Base-by-base conservation (phyloP, 495 filamentous ascomycete species). In the Jackrogersella minutella region DNA sequence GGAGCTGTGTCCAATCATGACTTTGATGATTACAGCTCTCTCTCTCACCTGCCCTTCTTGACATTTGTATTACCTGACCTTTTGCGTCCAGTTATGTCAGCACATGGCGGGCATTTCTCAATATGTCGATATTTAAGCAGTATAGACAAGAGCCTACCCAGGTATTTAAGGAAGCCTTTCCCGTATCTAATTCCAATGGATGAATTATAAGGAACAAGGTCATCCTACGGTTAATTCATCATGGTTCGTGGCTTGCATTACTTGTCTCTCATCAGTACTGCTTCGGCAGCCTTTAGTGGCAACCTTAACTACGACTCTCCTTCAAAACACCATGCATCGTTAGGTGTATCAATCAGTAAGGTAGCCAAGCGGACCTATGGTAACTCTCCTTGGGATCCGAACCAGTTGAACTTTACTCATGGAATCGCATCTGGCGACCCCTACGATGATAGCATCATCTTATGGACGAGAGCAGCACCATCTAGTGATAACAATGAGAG, bases 371-470 rank as follows among this genome's bases (percentile, higher is more conserved):
- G 77, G 47, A 75, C 71, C 3, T 59, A 62, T 34, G 74, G 72
- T 3, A 72, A 68, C 33, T 77, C 81, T 16, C 64, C 73, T 5
- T 78, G 79, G 74, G 64, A 75, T 34, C 65, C 84, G 14, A 76
- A 77, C 19, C 64, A 77, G 62, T 70, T 87, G 39, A 82, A 84
- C 52, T 87, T 88, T 68, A 88, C 85, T 22, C 86, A 87, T 68
- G 82, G 87, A 46, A 77, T 88, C 31, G 87, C 87, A 33, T 86
- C 84, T 26, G 87, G 87, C 22, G 87, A 90, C 62, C 87, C 87
- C 2, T 88, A 85, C 46, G 75, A 85, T 5, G 71, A 82, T 66
- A 86, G 82, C 22, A 83, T 89, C 7, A 89, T 90, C 58, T 79
- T 90, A 1, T 89, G 87, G 87, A 89, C 87, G 5, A 79, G 87